Base-by-base conservation (phyloP, 148 eudicot genomes). In the Limonium bicolor region DNA sequence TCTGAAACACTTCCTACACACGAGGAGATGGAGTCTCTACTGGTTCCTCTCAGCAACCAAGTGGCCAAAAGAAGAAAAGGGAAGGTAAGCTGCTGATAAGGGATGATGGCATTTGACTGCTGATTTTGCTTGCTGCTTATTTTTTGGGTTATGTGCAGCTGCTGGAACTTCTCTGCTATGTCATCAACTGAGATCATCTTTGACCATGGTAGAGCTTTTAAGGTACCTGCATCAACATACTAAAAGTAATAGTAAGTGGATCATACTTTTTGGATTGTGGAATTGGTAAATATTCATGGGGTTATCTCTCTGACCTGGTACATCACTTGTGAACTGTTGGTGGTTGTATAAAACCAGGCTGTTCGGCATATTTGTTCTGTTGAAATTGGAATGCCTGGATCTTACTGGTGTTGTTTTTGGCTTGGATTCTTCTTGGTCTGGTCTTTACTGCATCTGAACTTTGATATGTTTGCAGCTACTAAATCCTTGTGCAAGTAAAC, bases 101-200 rank as follows among this genome's bases (percentile, higher is more conserved):
- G 31, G 24, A n/a, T 7, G 25, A 43, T 17, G 3, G 19, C 8
- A 10, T 43, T 43, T 23, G 13, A 12, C 16, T 43, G 11, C 27
- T 25, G 29, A 20, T 23, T 13, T 2, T n/a, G 48, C 24, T n/a
- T 45, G 47, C 47, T 29, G 27, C 58, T 43, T n/a, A n/a, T n/a
- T 64, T 70, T 53, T 36, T 20, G 48, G 53, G 77, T 75, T 67
- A 81, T 63, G 61, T 77, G 59, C 33, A 88, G 68, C 40, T 24
- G 56, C 64, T 44, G 55, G 36, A 88, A 30, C 41, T 63, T 56
- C 27, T 65, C 70, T 9, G 59, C 58, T 30, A 88, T 54, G 38
- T 60, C 64, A 37, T 77, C 84, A 41, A 83, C 22, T 16, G 64
- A 41, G 51, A 53, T 50, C 32, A 44, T 59, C 24, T 46, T 59